Evolutionary conservation across 306 rosid genomes (phyloP).

Genomic region (Myrica gale): DNA sequence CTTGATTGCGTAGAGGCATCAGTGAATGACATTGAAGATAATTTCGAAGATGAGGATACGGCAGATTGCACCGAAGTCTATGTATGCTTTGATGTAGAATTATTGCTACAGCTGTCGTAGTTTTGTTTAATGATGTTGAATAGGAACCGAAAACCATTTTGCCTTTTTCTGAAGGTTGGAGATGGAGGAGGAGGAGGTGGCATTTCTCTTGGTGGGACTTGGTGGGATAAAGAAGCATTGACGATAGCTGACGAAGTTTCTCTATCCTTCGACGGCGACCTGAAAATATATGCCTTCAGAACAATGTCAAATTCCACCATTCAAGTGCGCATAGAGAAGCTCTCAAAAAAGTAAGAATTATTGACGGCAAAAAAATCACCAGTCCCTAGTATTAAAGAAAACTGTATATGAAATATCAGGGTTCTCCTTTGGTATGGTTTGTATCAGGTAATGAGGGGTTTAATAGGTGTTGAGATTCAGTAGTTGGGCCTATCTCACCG

Average conservation of each 20-base stretch:
- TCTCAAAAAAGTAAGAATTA: conserved; percentile 65
- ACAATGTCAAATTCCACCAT: conserved; percentile 60
- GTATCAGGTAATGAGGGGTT: not conserved
- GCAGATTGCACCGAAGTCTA: conserved; percentile 44
- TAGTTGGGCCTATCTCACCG: not conserved
- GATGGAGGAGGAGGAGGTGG: conserved; percentile 95
- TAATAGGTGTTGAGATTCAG: not conserved
- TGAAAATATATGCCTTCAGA: conserved; percentile 77
- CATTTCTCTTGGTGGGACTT: conserved; percentile 73
- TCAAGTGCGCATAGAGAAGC: conserved; percentile 82
- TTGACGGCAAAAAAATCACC: not conserved
- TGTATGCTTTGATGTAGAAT: conserved; percentile 44
- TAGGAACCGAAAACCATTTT: conserved; percentile 2
- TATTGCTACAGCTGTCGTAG: not conserved
- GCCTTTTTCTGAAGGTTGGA: conserved; percentile 59
- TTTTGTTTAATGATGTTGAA: not conserved
- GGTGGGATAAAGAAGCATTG: conserved; percentile 91
- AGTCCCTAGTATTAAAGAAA: not conserved
- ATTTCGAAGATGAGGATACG: conserved; percentile 37
- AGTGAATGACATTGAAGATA: conserved; percentile 40
- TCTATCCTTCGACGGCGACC: conserved; percentile 61
- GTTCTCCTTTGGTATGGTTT: not conserved
- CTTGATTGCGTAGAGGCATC: conserved; percentile 37
- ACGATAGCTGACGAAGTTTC: conserved; percentile 75
- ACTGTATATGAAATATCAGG: not conserved